Base-by-base conservation (phyloP, 306 rosid species). In the Vigna trinervia region DNA sequence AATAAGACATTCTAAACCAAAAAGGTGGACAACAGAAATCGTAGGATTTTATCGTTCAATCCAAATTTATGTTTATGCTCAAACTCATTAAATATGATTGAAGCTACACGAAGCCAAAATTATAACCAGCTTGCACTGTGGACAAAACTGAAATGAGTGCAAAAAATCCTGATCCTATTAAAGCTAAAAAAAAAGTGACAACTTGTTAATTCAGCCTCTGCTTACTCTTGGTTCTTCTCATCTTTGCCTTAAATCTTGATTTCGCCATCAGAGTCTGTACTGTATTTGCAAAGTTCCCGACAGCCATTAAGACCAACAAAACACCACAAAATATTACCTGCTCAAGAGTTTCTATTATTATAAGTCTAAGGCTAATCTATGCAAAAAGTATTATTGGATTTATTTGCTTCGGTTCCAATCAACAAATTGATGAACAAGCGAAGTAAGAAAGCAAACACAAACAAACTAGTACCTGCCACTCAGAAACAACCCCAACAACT, bases 231-330 rank as follows among this genome's bases (percentile, higher is more conserved):
- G 84, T 89, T 81, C 80, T 92, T 81, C 82, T 92, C 97, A 96
- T 92, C 89, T 96, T 96, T 50, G 99, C 99, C 91, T 96, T 96
- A 74, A 96, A 89, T 82, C 98, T 91, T 46, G 97, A 92, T 70
- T 96, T 96, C 19, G 19, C 88, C 92, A 91, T 71, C 74, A 96
- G 91, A 13, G 94, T 96, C 83, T 92, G 88, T 64, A 96, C 98
- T 12, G 99, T 96, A 83, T 92, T 86, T 87, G 78, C 74, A 69
- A 96, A 96, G 89, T 96, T 96, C 82, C 96, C 99, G 47, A 90
- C 83, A 54, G 99, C 99, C 99, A 96, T 96, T 14, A 88, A 39
- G 53, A 96, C 89, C 82, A 96, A 80, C 66, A 96, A 90, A 68
- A 87, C 19, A 30, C 99, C 99, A 15, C 96, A 92, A 84, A 92